Conservation (phyloP, 495 filamentous ascomycete species). For the Penicillium steckii region DNA sequence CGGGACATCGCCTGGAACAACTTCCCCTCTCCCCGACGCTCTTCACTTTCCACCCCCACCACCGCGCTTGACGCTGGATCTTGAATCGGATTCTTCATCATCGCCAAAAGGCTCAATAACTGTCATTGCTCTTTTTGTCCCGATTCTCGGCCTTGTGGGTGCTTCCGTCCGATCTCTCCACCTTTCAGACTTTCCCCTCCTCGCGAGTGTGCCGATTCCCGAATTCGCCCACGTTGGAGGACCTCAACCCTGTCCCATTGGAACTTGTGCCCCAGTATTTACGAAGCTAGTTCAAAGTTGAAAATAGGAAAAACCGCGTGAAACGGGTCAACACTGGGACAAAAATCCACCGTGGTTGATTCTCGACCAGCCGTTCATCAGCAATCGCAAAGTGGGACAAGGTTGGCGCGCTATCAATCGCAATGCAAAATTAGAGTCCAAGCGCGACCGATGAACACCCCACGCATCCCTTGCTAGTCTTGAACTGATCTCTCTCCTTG, state of each 20-base stretch:
- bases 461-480: slow-evolving; percentile 19
- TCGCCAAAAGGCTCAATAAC: not conserved
- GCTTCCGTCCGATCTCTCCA: slow-evolving; percentile 1
- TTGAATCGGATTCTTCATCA: not conserved
- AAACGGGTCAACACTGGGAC: not conserved
- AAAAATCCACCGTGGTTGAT: not conserved
- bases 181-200: slow-evolving; percentile 9
- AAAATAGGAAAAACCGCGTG: not conserved
- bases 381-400: slow-evolving; percentile 21
- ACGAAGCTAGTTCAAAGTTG: not conserved
- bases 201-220: slow-evolving; percentile 13
- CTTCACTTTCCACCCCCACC: slow-evolving; percentile 2
- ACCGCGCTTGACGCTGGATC: slow-evolving; percentile 1
- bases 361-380: not conserved
- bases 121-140: not conserved
- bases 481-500: slow-evolving; percentile 14
- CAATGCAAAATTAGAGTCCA: slow-evolving; percentile 42
- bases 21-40: slow-evolving; percentile 9
- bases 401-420: slow-evolving; percentile 31
- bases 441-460: slow-evolving; percentile 29
- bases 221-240: slow-evolving; percentile 3
- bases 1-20: slow-evolving; percentile 30
- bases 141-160: slow-evolving; percentile 16
- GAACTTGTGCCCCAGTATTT: not conserved
- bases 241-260: slow-evolving; percentile 10